phyloP scores from a whole-genome alignment of 2,329 filamentous ascomycete genomes.

The Chaetomiaceae sp. region DNA sequence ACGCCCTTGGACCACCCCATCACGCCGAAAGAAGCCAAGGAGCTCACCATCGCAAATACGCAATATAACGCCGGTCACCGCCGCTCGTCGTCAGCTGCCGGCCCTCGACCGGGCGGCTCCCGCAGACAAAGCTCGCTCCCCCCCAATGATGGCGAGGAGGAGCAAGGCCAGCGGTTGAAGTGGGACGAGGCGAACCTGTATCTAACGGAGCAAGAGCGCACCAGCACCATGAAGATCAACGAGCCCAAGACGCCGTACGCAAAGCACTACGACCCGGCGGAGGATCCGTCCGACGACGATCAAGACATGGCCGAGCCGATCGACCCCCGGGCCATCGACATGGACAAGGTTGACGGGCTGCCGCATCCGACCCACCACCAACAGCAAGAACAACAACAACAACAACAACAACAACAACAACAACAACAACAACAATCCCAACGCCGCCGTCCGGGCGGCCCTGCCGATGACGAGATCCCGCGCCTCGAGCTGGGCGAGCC shows the following conservation, averaged over 20 bases:
- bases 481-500: conserved; percentile 89
- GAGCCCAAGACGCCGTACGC: conserved; percentile 98
- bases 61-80: conserved; percentile 88
- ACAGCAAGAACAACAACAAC: conserved; percentile 21
- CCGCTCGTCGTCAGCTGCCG: conserved; percentile 71
- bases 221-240: conserved; percentile 96
- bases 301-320: conserved; percentile 42
- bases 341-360: conserved; percentile 59
- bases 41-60: conserved; percentile 90
- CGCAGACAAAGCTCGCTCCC: conserved; percentile 58
- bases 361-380: conserved; percentile 16
- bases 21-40: conserved; percentile 84
- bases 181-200: conserved; percentile 99
- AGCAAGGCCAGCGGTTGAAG: conserved; percentile 70
- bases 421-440: conserved; percentile 17
- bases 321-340: conserved; percentile 64
- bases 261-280: conserved; percentile 81
- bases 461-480: conserved; percentile 72
- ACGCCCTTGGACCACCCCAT: conserved; percentile 40
- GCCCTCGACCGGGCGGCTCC: conserved; percentile 54
- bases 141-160: conserved; percentile 43
- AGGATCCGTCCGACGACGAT: conserved; percentile 81
- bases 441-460: conserved; percentile 30
- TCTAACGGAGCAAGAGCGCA: conserved; percentile 92
- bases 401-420: conserved; percentile 17